Conservation (phyloP, 177 flowering plant genomes). For the Vitis hybrid region DNA sequence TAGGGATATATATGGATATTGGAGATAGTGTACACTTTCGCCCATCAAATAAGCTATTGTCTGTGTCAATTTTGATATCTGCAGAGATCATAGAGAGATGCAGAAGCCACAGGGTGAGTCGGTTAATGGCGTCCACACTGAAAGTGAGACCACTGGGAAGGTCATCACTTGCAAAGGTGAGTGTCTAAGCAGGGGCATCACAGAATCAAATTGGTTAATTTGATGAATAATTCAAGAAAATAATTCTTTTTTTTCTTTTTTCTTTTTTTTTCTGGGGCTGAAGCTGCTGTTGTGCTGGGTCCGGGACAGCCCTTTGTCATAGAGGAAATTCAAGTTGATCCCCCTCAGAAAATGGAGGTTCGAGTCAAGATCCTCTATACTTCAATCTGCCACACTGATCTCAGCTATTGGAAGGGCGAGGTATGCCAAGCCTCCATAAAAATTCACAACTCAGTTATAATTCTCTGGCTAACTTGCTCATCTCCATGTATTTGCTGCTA, state of each 20-base stretch:
- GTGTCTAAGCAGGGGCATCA: neutral
- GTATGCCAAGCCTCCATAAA: slow-evolving; percentile 23
- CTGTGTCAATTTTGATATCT: too few relatives aligned
- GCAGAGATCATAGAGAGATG: too few relatives aligned
- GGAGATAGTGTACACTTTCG: too few relatives aligned
- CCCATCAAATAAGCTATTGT: too few relatives aligned
- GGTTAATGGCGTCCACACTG: neutral
- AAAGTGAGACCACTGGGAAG: slow-evolving; percentile 23
- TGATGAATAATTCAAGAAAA: too few relatives aligned
- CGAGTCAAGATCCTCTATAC: slow-evolving; percentile 64
- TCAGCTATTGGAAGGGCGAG: slow-evolving; percentile 68
- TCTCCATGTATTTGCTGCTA: neutral
- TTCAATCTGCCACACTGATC: slow-evolving; percentile 80
- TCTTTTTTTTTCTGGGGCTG: neutral
- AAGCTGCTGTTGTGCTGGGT: slow-evolving; percentile 71
- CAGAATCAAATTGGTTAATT: too few relatives aligned
- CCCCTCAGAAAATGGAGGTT: slow-evolving; percentile 71
- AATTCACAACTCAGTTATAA: too few relatives aligned
- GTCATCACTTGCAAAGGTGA: slow-evolving; percentile 62
- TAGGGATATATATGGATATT: too few relatives aligned
- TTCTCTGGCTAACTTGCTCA: neutral
- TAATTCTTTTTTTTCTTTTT: too few relatives aligned
- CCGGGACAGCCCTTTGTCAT: slow-evolving; percentile 55
- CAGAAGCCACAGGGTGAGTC: too few relatives aligned
- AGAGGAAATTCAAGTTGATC: slow-evolving; percentile 58